Conservation (phyloP, 768 basidiomycete species). For the Neoboletus magnificus region DNA sequence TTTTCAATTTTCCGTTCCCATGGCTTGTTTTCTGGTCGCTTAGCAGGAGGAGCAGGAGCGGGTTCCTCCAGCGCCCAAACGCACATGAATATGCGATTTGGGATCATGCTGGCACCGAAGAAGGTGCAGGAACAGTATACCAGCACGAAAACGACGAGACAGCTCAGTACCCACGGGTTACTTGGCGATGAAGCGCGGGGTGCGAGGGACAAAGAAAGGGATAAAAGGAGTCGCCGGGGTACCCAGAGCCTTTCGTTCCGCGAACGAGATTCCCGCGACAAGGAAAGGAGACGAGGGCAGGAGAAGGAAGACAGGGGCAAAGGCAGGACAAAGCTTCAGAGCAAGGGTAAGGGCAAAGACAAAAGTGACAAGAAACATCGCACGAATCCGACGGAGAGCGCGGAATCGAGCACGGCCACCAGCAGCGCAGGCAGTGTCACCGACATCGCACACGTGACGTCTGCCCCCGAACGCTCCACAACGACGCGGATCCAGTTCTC, state of each 20-base stretch:
- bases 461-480: conserved; percentile 6
- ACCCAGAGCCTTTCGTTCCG: conserved; percentile 12
- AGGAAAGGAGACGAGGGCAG: conserved; percentile 15
- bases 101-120: conserved; percentile 66
- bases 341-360: conserved; percentile 33
- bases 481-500: conserved; percentile 16
- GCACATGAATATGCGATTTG: conserved; percentile 28
- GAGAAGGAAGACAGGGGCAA: conserved; percentile 21
- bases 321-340: conserved; percentile 16
- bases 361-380: conserved; percentile 29
- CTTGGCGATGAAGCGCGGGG: conserved; percentile 43
- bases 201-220: conserved; percentile 17
- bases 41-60: conserved; percentile 1
- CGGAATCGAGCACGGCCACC: conserved; percentile 30
- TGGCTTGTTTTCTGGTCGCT: conserved; percentile 19
- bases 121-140: conserved; percentile 79
- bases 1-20: conserved; percentile 77
- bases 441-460: conserved; percentile 6
- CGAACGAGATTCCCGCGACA: conserved; percentile 25
- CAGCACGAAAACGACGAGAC: conserved; percentile 68
- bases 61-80: conserved; percentile 13
- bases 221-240: conserved; percentile 14
- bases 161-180: conserved; percentile 64
- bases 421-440: conserved; percentile 30
- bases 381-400: conserved; percentile 28